Evolutionary conservation across 108 stramenopile species (phyloP).

Genomic region (Skeletonema grethae): DNA sequence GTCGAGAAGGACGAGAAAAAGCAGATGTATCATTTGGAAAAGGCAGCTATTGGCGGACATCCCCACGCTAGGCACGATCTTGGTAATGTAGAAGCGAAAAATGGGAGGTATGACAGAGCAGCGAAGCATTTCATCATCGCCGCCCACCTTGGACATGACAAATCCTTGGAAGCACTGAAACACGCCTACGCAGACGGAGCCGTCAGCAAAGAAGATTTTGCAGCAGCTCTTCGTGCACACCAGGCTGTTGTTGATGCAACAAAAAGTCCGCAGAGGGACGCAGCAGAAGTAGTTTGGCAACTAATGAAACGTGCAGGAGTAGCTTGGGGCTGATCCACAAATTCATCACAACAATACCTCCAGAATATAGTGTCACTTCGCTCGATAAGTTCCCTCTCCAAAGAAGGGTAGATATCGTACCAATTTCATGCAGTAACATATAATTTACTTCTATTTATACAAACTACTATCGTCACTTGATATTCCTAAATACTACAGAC

Average conservation of each 20-base stretch:
- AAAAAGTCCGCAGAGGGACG: not conserved
- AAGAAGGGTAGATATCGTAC: not conserved
- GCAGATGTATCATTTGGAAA: not conserved
- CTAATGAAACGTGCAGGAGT: not conserved
- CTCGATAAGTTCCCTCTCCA: not conserved
- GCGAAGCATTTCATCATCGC: slow-evolving; percentile 2
- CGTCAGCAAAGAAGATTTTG: not conserved
- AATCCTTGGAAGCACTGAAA: not conserved
- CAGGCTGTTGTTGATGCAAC: not conserved
- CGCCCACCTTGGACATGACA: not conserved
- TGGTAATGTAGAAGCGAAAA: not conserved
- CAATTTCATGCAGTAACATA: not conserved
- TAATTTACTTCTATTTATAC: not conserved
- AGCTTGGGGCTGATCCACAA: not conserved
- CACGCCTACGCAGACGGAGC: not conserved
- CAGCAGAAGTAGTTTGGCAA: not conserved
- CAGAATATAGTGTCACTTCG: not conserved
- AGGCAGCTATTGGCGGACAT: not conserved
- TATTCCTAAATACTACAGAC: slow-evolving; percentile 56
- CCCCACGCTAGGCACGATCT: not conserved
- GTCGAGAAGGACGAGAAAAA: slow-evolving; percentile 4
- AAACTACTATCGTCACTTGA: not conserved
- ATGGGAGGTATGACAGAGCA: not conserved
- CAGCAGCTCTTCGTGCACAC: not conserved
- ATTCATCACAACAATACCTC: too few relatives aligned